A percentile compares a stretch with the other conserved stretches of the same genome.
Conservation (phyloP, 352 stramenopile genomes). For the Globisporangium rhizosaccharum region DNA sequence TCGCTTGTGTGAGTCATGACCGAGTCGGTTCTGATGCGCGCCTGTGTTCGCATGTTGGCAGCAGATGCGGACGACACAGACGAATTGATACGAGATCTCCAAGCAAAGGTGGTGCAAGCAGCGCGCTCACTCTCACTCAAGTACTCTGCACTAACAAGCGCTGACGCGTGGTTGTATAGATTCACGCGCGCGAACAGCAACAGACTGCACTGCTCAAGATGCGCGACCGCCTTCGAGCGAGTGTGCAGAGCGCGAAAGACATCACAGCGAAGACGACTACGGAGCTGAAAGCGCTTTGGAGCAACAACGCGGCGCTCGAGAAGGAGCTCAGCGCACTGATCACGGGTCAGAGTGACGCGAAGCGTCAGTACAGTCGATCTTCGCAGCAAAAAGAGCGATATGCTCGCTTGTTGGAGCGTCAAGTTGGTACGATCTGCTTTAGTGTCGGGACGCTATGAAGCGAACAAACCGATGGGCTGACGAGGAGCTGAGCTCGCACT, state of each 20-base stretch:
- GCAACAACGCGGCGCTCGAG: constrained; percentile 10
- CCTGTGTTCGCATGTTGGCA: too few relatives aligned
- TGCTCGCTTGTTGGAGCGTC: constrained; percentile 10
- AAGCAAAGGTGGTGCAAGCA: not conserved
- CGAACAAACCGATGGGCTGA: not conserved
- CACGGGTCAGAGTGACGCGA: constrained; percentile 1
- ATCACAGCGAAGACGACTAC: not conserved
- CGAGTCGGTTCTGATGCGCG: not conserved
- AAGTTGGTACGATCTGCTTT: constrained; percentile 8
- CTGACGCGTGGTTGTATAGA: not conserved
- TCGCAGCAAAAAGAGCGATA: constrained; percentile 6
- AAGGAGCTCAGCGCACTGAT: constrained; percentile 7
- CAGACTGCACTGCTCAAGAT: constrained; percentile 7
- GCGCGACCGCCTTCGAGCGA: constrained; percentile 2
- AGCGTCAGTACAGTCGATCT: not conserved
- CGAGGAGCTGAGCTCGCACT: not conserved
- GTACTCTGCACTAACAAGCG: not conserved
- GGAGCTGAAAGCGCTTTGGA: constrained; percentile 7
- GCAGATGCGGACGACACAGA: not conserved
- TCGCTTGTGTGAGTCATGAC: too few relatives aligned
- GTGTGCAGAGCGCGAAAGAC: constrained; percentile 3
- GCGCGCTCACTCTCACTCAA: not conserved
- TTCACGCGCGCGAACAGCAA: constrained; percentile 5
- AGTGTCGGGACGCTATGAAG: not conserved
- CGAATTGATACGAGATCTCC: not conserved